A percentile compares a stretch with the other conserved stretches of the same genome.
phyloP scores from a whole-genome alignment of 2,329 filamentous ascomycete genomes.

The Pseudogymnoascus sp. region DNA sequence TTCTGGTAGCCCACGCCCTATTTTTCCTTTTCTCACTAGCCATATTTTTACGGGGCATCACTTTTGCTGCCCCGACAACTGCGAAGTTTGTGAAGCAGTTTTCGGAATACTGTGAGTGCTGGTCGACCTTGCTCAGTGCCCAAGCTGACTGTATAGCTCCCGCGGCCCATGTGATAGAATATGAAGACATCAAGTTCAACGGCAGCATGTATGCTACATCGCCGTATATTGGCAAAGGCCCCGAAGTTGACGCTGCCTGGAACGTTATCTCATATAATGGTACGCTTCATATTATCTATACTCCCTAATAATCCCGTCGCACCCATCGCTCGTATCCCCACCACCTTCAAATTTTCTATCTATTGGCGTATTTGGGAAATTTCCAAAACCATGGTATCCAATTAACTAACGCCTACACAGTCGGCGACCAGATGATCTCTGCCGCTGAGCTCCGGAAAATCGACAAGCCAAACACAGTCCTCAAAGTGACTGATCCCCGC shows the following conservation, averaged over 20 bases:
- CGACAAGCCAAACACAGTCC: conserved; percentile 42
- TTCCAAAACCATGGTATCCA: not conserved
- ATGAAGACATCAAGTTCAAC: conserved; percentile 44
- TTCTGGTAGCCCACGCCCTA: conserved; percentile 14
- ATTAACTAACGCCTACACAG: conserved; percentile 27
- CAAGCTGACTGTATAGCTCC: conserved; percentile 34
- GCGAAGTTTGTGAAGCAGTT: conserved; percentile 31
- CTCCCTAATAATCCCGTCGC: conserved; percentile 11
- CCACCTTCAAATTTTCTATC: conserved; percentile 9
- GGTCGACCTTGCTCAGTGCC: not conserved
- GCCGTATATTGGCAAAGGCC: conserved; percentile 47
- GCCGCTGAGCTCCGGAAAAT: conserved; percentile 46
- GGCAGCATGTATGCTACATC: conserved; percentile 36
- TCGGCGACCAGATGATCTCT: conserved; percentile 55
- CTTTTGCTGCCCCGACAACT: conserved; percentile 19
- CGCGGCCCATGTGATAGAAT: conserved; percentile 39
- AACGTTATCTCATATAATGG: conserved; percentile 43
- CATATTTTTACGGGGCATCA: not conserved
- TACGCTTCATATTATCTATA: conserved; percentile 18
- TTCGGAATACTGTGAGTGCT: conserved; percentile 39
- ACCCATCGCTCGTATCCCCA: conserved; percentile 22
- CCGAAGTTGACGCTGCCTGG: conserved; percentile 51
- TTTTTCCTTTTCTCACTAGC: conserved; percentile 12
- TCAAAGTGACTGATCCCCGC: conserved; percentile 48
- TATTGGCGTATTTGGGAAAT: conserved; percentile 13